phyloP scores from a whole-genome alignment of 2,329 filamentous ascomycete genomes.

The Ophiostoma himal-ulmi region DNA sequence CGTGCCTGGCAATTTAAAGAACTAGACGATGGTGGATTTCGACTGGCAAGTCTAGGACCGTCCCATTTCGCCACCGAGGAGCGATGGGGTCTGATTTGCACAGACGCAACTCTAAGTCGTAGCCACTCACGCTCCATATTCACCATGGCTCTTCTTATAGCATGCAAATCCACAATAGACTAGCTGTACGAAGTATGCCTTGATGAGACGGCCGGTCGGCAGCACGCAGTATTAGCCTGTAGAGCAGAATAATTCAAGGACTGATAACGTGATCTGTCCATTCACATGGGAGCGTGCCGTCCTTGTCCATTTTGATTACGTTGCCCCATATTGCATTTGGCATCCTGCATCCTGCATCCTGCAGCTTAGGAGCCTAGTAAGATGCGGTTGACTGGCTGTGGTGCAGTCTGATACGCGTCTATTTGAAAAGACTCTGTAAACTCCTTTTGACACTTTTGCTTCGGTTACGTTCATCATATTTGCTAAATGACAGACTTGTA shows the following conservation, averaged over 20 bases:
- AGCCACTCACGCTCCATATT: not conserved
- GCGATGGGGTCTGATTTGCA: not conserved
- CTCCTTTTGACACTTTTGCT: not conserved
- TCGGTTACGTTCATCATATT: not conserved
- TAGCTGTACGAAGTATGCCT: not conserved
- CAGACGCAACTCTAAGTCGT: not conserved
- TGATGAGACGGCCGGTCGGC: not conserved
- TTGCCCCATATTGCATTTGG: not conserved
- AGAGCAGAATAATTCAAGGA: not conserved
- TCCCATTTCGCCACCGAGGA: slow-evolving; percentile 4
- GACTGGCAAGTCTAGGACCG: not conserved
- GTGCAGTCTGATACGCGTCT: not conserved
- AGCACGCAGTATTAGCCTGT: not conserved
- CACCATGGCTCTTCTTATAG: not conserved
- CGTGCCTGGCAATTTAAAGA: not conserved
- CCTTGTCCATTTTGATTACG: not conserved
- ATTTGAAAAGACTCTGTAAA: not conserved
- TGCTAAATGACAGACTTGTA: not conserved
- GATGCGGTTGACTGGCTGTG: slow-evolving; percentile 1
- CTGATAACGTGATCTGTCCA: not conserved
- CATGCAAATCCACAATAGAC: not conserved
- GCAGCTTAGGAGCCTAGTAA: not conserved
- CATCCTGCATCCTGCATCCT: too few species aligned
- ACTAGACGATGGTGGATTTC: not conserved
- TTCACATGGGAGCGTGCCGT: not conserved